Evolutionary conservation across 2,329 filamentous ascomycete species (phyloP), one percentile per base, ranked within the genome.

Genomic region (Fusarium sp.): DNA sequence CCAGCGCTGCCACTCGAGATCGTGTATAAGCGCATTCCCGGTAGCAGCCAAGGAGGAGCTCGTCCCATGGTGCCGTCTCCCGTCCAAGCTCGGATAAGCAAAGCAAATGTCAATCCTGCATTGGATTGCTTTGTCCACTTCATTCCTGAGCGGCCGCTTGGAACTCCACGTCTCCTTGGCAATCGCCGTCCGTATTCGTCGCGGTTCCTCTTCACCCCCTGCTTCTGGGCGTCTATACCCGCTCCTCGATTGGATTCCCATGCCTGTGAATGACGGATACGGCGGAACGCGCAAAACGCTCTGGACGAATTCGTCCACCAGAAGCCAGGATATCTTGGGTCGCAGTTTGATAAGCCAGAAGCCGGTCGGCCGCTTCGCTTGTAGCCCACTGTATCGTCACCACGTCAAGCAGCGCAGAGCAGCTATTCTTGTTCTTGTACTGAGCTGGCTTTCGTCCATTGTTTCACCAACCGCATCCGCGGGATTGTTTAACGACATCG

Each of bases 401-500:
- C 44, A 50, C 46, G 25, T 65, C 5, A 14, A 38, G 29, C 36
- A 40, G 29, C 10, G 29, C 29, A 31, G 29, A 0, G 29, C 40
- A 50, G 42, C 55, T 49, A 58, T 58, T 49, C 10, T 58, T 13
- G 44, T 58, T 49, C 10, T 58, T 13, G 57, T 16, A 29, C 57
- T 40, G 44, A 71, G 59, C 57, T 27, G 36, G 64, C 64, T 55
- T 62, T 71, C 57, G 61, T 65, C 44, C 44, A 49, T 27, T 71
- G 68, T 70, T 68, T 65, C 64, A 70, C 68, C 54, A 62, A 58
- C 64, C 53, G 57, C 40, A 70, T 54, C 60, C 64, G 64, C 64
- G 42, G 56, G 27, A 61, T 65, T 65, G 64, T 62, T 65, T 50
- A 61, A 55, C 60, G 16, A 33, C 29, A 38, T 44, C 38, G 10